A percentile compares a stretch with the other conserved stretches of the same genome.
Conservation (phyloP, 2,329 filamentous ascomycete species). For the Stachybotrys chartarum region DNA sequence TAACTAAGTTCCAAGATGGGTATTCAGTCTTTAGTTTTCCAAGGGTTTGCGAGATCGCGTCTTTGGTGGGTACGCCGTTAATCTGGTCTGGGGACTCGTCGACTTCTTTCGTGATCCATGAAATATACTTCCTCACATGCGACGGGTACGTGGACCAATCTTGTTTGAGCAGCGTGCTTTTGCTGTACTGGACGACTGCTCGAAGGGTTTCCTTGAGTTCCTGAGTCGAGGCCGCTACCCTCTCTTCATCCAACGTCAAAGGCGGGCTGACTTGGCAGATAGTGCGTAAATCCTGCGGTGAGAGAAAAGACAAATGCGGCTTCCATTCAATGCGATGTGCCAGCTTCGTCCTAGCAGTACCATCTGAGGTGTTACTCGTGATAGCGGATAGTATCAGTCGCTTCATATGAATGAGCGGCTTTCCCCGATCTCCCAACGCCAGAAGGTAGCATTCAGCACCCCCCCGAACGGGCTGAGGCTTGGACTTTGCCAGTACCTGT, state of each 20-base stretch:
- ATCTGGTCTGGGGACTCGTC: background rate
- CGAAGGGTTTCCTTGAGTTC: background rate
- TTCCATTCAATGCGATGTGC: background rate
- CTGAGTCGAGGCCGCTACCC: background rate
- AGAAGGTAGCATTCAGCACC: background rate
- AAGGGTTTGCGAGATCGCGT: background rate
- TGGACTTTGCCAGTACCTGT: background rate
- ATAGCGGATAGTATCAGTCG: background rate
- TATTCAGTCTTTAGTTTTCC: background rate
- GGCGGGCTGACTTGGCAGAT: background rate
- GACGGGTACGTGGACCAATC: background rate
- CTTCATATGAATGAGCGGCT: background rate
- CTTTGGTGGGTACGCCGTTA: background rate
- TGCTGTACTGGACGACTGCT: background rate
- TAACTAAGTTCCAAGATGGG: background rate
- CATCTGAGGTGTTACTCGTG: background rate
- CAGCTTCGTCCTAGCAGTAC: background rate
- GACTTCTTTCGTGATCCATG: background rate
- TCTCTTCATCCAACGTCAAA: background rate
- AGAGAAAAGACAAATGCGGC: background rate
- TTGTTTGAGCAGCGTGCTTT: background rate
- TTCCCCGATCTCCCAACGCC: background rate
- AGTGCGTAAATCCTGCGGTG: background rate
- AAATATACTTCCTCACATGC: background rate
- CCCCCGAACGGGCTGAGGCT: background rate